Conservation (phyloP, 2,329 filamentous ascomycete genomes). For the Colletotrichum aenigma region DNA sequence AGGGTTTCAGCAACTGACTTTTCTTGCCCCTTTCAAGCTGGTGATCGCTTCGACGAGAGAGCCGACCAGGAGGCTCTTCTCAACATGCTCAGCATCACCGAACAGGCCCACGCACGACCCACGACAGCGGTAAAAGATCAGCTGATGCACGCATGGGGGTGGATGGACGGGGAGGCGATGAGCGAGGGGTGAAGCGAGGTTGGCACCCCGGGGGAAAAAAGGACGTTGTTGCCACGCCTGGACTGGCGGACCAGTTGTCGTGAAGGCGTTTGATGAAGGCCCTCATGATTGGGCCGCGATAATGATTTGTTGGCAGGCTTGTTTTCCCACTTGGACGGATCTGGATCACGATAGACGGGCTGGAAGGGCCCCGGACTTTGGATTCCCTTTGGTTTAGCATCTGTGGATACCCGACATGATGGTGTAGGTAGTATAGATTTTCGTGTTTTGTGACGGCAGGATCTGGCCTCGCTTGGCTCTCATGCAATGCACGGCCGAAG, state of each 20-base stretch:
- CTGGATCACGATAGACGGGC: constrained; percentile 4
- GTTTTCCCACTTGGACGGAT: neutral
- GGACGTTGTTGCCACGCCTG: neutral
- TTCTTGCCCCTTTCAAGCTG: constrained; percentile 29
- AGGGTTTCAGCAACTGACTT: neutral
- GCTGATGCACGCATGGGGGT: constrained; percentile 55
- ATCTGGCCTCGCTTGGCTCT: neutral
- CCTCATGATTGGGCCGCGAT: neutral
- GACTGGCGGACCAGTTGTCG: neutral
- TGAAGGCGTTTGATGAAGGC: neutral
- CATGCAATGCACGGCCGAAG: neutral
- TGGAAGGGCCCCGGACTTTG: neutral
- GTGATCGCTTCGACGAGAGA: constrained; percentile 51
- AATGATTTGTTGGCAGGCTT: neutral
- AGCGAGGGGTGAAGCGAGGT: neutral
- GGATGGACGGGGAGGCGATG: constrained; percentile 29
- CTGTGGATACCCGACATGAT: constrained; percentile 13
- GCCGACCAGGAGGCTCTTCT: constrained; percentile 53
- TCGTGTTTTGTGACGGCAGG: neutral
- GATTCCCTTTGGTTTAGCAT: constrained; percentile 11
- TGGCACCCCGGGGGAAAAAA: neutral
- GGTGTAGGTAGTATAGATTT: neutral
- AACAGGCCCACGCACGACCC: constrained; percentile 56
- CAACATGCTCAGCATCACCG: constrained; percentile 49
- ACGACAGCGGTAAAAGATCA: constrained; percentile 51